Evolutionary conservation across 2,329 filamentous ascomycete species (phyloP).

Genomic region (Parastagonospora avenae): DNA sequence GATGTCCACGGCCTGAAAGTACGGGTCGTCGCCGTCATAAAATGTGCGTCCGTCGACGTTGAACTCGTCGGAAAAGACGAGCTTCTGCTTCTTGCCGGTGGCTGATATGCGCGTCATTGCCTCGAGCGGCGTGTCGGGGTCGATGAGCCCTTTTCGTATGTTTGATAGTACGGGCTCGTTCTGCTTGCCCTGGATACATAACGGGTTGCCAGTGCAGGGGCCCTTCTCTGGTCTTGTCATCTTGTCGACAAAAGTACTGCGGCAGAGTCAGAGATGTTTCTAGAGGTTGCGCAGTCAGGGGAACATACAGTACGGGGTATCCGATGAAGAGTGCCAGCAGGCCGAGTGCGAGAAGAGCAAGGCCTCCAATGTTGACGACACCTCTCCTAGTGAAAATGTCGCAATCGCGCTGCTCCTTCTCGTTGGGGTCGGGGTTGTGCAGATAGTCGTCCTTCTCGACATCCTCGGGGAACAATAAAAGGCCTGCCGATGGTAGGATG

Average conservation of each 20-base stretch:
- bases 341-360: constrained; percentile 64
- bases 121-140: constrained; percentile 68
- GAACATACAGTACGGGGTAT: constrained; percentile 70
- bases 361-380: constrained; percentile 66
- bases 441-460: constrained; percentile 75
- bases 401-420: constrained; percentile 65
- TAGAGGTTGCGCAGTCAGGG: background rate
- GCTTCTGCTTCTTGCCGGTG: constrained; percentile 65
- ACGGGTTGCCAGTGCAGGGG: constrained; percentile 50
- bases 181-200: constrained; percentile 57
- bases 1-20: constrained; percentile 69
- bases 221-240: constrained; percentile 43
- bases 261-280: constrained; percentile 15
- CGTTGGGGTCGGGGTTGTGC: constrained; percentile 71
- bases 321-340: constrained; percentile 70
- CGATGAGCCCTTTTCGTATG: constrained; percentile 65
- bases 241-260: constrained; percentile 63
- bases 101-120: constrained; percentile 61
- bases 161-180: constrained; percentile 62
- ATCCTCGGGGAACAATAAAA: constrained; percentile 72
- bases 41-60: constrained; percentile 70
- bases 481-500: constrained; percentile 69
- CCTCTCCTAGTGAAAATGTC: constrained; percentile 70
- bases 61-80: constrained; percentile 77
- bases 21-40: constrained; percentile 73